phyloP scores from a whole-genome alignment of 1,284 basidiomycete genomes.

The Cutaneotrichosporon cutaneum region DNA sequence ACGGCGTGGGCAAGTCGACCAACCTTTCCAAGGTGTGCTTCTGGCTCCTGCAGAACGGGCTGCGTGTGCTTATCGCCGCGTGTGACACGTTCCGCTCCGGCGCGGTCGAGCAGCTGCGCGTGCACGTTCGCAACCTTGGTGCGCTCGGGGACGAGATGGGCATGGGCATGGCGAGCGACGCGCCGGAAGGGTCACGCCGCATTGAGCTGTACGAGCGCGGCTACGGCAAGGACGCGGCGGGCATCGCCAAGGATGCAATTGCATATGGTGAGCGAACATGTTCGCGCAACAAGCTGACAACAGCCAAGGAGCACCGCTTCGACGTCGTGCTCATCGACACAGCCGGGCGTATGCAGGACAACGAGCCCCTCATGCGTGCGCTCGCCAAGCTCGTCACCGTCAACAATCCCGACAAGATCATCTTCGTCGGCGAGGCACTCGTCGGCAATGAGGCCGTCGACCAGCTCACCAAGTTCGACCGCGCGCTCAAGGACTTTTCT shows the following conservation, averaged over 20 bases:
- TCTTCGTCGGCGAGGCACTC: conserved; percentile 93
- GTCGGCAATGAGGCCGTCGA: conserved; percentile 97
- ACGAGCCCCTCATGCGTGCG: conserved; percentile 97
- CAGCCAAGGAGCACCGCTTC: conserved; percentile 80
- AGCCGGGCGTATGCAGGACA: conserved; percentile 98
- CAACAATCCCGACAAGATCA: conserved; percentile 91
- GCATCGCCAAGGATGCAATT: conserved; percentile 94
- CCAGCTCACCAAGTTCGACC: conserved; percentile 90
- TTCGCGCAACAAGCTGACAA: background rate
- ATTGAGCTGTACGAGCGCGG: conserved; percentile 93
- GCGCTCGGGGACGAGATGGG: conserved; percentile 73
- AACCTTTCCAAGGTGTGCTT: conserved; percentile 98
- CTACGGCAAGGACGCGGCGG: conserved; percentile 97
- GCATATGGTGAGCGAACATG: conserved; percentile 64
- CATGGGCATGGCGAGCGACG: conserved; percentile 39
- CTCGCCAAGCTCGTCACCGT: conserved; percentile 92
- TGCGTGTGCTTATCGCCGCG: conserved; percentile 92
- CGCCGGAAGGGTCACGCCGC: conserved; percentile 13
- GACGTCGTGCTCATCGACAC: conserved; percentile 96
- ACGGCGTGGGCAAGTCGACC: conserved; percentile 98
- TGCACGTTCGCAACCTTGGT: conserved; percentile 92
- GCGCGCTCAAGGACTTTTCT: conserved; percentile 78
- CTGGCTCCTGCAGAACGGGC: conserved; percentile 94
- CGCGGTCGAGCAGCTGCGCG: conserved; percentile 94
- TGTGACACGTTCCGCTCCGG: conserved; percentile 99